Conservation (phyloP, 805 yeast species). For the Zygosaccharomyces gambellarensis region DNA sequence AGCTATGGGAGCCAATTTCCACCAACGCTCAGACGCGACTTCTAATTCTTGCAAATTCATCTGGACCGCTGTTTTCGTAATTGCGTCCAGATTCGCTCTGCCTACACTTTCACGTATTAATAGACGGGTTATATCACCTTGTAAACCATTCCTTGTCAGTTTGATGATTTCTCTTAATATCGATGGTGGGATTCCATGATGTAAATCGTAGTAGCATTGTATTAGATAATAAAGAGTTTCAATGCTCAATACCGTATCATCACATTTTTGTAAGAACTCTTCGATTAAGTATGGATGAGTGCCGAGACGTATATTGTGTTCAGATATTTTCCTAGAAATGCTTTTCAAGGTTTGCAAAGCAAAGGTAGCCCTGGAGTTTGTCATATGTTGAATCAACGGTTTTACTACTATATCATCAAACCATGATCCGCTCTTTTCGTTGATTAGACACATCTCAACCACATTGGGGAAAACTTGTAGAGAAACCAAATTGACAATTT, state of each 20-base stretch:
- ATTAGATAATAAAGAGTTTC: constrained; percentile 9
- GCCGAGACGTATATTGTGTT: background rate
- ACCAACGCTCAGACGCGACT: constrained; percentile 18
- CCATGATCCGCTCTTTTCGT: constrained; percentile 22
- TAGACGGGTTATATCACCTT: background rate
- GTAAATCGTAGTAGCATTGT: background rate
- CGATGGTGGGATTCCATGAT: background rate
- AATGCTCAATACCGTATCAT: constrained; percentile 5
- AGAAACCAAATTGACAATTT: constrained; percentile 38
- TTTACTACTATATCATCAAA: constrained; percentile 10
- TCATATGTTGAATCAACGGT: constrained; percentile 7
- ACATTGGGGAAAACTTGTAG: constrained; percentile 46
- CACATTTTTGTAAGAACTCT: constrained; percentile 1
- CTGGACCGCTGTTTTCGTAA: background rate
- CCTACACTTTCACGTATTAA: background rate
- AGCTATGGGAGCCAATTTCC: constrained; percentile 11
- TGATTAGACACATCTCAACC: constrained; percentile 37
- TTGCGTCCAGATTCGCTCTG: constrained; percentile 1
- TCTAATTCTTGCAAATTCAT: constrained; percentile 4
- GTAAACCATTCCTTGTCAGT: background rate
- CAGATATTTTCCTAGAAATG: constrained; percentile 8
- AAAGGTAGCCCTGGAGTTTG: constrained; percentile 7
- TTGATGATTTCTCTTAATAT: background rate
- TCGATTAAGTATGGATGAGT: constrained; percentile 5
- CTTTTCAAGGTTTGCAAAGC: constrained; percentile 19